Percentiles rank a stretch among this genome's conserved stretches.
These are phyloP conservation scores for Avena insularis DNA, from an alignment of 176 grass and related monocot species.

Conservation along the genomic window DNA sequence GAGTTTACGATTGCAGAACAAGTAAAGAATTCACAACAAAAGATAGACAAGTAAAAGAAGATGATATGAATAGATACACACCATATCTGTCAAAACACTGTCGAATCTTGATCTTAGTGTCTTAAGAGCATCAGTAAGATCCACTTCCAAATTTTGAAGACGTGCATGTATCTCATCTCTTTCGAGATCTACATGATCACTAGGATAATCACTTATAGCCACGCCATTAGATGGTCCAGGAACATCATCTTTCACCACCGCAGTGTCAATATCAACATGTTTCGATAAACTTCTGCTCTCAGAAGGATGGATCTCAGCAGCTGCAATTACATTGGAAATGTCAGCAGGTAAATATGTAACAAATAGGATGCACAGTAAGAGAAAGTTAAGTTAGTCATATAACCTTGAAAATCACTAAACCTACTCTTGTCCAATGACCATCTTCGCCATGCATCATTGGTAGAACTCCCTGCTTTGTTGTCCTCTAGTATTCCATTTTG, in stretches of 20 bases:
- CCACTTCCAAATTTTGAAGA: constrained; percentile 77
- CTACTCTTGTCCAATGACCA: constrained; percentile 55
- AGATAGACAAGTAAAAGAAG: background rate
- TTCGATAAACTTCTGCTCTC: constrained; percentile 35
- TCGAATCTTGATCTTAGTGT: constrained; percentile 77
- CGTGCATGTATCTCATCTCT: constrained; percentile 66
- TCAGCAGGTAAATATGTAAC: constrained; percentile 44
- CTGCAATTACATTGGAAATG: constrained; percentile 48
- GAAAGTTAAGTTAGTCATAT: constrained; percentile 29
- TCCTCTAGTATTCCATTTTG: constrained; percentile 51
- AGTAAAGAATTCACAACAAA: constrained; percentile 35
- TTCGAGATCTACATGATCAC: constrained; percentile 41
- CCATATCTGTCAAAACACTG: constrained; percentile 60
- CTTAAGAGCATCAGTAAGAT: constrained; percentile 66
- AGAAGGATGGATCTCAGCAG: constrained; percentile 61
- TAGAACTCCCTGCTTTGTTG: constrained; percentile 42
- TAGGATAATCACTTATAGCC: constrained; percentile 44
- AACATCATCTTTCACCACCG: constrained; percentile 26
- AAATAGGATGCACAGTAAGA: constrained; percentile 26
- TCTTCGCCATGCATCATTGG: constrained; percentile 58
- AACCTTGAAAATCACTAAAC: constrained; percentile 72
- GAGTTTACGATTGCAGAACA: constrained; percentile 22
- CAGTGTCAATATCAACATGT: constrained; percentile 37
- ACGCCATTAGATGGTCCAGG: constrained; percentile 46
- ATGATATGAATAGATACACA: constrained; percentile 45